These are phyloP conservation scores for Drechslerella stenobrocha DNA, from an alignment of 2,329 filamentous ascomycete genomes.

Conservation along the genomic window DNA sequence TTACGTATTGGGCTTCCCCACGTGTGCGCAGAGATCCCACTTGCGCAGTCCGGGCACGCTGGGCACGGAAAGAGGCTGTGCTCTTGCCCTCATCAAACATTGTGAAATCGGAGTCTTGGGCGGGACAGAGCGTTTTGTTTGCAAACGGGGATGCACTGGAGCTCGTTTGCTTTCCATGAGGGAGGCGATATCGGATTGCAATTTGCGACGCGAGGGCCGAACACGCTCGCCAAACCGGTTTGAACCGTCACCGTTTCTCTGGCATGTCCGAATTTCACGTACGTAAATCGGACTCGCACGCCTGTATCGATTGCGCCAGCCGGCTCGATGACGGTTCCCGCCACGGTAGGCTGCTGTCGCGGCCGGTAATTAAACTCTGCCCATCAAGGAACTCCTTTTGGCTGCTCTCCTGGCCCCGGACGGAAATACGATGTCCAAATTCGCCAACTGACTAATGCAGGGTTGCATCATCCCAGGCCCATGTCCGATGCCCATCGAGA, in stretches of 20 bases:
- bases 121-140: neutral
- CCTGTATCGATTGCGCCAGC: too few species aligned
- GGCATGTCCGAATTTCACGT: too few species aligned
- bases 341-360: slow-evolving; percentile 4
- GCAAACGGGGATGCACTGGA: slow-evolving; percentile 3
- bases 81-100: neutral
- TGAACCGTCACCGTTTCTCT: too few species aligned
- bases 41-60: neutral
- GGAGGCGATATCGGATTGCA: too few species aligned
- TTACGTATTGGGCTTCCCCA: slow-evolving; percentile 5
- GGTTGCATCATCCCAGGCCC: neutral
- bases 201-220: too few species aligned
- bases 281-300: too few species aligned
- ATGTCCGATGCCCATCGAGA: neutral
- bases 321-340: too few species aligned
- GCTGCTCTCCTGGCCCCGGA: too few species aligned
- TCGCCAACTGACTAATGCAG: neutral
- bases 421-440: too few species aligned
- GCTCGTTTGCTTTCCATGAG: too few species aligned
- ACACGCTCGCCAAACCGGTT: too few species aligned
- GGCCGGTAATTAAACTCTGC: slow-evolving; percentile 1
- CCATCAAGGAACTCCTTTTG: neutral
- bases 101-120: too few species aligned
- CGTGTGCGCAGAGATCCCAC: slow-evolving; percentile 5
- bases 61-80: neutral